These are phyloP conservation scores for Fraxinus paxiana DNA, from an alignment of 305 asterid species.

Conservation along the genomic window DNA sequence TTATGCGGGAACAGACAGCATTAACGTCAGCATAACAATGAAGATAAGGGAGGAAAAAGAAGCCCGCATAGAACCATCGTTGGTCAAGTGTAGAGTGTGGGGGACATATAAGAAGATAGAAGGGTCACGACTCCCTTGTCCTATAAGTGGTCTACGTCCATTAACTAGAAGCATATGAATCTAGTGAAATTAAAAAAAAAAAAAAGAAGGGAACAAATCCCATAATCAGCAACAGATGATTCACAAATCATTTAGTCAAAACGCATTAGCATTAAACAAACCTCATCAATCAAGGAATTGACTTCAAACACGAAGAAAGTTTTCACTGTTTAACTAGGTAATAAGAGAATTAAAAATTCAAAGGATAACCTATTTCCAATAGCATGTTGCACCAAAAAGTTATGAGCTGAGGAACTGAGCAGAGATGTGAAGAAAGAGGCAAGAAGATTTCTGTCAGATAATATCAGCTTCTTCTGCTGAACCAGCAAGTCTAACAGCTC, in stretches of 20 bases:
- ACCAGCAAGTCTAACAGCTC: constrained; percentile 55
- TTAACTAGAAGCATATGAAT: background rate
- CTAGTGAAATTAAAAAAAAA: background rate
- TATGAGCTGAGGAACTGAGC: constrained; percentile 55
- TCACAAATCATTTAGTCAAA: background rate
- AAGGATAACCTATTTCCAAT: constrained; percentile 55
- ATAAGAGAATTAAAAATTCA: constrained; percentile 14
- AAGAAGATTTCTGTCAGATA: constrained; percentile 65
- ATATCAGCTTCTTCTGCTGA: constrained; percentile 69
- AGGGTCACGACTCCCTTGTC: background rate
- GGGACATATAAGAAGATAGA: background rate
- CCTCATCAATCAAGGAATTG: constrained; percentile 6
- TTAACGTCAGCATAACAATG: background rate
- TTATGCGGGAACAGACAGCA: background rate
- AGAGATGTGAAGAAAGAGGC: constrained; percentile 57
- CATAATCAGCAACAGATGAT: background rate
- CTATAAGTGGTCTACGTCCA: background rate
- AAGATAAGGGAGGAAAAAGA: background rate
- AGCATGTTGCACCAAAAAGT: constrained; percentile 57
- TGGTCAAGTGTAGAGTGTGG: background rate
- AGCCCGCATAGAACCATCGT: background rate
- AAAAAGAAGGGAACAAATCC: background rate
- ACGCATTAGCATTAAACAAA: background rate
- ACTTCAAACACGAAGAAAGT: background rate
- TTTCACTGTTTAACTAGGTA: background rate